A percentile compares a stretch with the other conserved stretches of the same genome.
Evolutionary conservation across 2,329 filamentous ascomycete genomes (phyloP).

Genomic region (Thermothelomyces thermophilus): DNA sequence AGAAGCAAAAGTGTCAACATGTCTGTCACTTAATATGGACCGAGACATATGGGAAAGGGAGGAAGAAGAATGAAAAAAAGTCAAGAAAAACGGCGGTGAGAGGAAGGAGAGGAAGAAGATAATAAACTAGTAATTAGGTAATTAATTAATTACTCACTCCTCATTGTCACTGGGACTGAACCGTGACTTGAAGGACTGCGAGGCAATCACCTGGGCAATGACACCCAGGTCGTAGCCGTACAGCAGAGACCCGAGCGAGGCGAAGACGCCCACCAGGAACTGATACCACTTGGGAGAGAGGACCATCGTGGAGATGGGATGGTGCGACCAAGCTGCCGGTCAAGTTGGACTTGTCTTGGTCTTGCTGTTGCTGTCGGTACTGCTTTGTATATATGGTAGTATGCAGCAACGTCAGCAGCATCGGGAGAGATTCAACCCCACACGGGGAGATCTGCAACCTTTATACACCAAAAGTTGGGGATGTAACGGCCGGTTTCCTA

Average conservation of each 20-base stretch:
- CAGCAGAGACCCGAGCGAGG: slow-evolving; percentile 48
- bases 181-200: slow-evolving; percentile 35
- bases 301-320: slow-evolving; percentile 30
- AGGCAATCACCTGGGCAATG: slow-evolving; percentile 46
- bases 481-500: background rate
- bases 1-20: no score
- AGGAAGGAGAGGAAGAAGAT: no score
- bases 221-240: slow-evolving; percentile 52
- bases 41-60: background rate
- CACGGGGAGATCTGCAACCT: no score
- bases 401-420: background rate
- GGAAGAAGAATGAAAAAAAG: background rate
- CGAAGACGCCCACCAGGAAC: slow-evolving; percentile 49
- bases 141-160: no score
- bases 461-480: background rate
- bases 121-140: no score
- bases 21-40: background rate
- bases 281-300: slow-evolving; percentile 42
- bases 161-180: slow-evolving; percentile 36
- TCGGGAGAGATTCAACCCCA: background rate
- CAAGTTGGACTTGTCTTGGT: no score
- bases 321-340: no score
- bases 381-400: background rate
- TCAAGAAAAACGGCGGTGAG: no score
- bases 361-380: no score